phyloP scores from a whole-genome alignment of 2,329 filamentous ascomycete genomes.

The Diaporthe sp. region DNA sequence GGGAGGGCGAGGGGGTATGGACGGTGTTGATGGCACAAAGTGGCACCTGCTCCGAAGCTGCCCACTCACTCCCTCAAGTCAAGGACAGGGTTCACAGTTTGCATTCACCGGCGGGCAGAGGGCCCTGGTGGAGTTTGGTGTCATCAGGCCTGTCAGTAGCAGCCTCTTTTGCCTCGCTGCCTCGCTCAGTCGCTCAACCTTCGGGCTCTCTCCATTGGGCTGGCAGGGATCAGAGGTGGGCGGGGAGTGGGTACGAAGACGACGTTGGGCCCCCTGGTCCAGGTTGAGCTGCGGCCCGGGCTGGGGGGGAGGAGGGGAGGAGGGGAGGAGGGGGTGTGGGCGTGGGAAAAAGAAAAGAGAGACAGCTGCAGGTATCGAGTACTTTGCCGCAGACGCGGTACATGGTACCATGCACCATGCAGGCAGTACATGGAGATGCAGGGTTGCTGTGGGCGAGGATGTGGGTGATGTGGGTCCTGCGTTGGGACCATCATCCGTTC shows the following conservation, averaged over 20 bases:
- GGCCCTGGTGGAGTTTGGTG: slow-evolving; percentile 35
- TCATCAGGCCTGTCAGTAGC: slow-evolving; percentile 35
- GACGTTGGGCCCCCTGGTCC: slow-evolving; percentile 38
- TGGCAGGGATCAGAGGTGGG: slow-evolving; percentile 32
- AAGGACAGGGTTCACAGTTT: slow-evolving; percentile 34
- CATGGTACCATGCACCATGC: slow-evolving; percentile 10
- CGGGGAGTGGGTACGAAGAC: slow-evolving; percentile 37
- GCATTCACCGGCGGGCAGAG: slow-evolving; percentile 34
- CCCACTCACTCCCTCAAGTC: slow-evolving; percentile 30
- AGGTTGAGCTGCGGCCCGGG: slow-evolving; percentile 26
- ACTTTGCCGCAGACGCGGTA: slow-evolving; percentile 8
- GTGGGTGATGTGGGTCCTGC: slow-evolving; percentile 30
- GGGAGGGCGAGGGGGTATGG: slow-evolving; percentile 26
- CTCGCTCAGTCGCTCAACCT: slow-evolving; percentile 32
- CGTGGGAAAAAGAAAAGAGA: slow-evolving; percentile 11
- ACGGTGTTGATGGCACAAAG: slow-evolving; percentile 36
- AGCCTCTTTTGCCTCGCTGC: slow-evolving; percentile 36
- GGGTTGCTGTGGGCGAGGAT: slow-evolving; percentile 28
- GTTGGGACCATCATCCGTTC: slow-evolving; percentile 35
- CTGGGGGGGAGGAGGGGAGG: not conserved
- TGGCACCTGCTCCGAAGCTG: slow-evolving; percentile 39
- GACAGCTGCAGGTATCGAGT: slow-evolving; percentile 10
- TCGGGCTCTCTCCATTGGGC: slow-evolving; percentile 37
- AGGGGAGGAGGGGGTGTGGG: not conserved
- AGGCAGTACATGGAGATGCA: slow-evolving; percentile 28